phyloP scores from a whole-genome alignment of 257 asterid genomes.

The Solanum etuberosum region DNA sequence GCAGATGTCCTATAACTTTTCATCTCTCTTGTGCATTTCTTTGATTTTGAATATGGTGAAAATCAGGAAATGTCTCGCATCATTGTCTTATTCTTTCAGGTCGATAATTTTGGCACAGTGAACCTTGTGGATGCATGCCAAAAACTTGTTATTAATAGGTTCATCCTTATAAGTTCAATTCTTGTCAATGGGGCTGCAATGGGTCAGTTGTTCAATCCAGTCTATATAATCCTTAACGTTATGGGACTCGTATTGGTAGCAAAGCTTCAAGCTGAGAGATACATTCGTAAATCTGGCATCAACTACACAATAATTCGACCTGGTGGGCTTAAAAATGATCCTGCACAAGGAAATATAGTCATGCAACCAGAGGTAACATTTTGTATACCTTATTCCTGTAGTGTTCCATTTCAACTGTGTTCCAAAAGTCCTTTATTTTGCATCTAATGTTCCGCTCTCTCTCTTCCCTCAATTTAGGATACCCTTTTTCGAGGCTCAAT shows the following conservation, averaged over 20 bases:
- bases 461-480: slow-evolving; percentile 40
- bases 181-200: slow-evolving; percentile 93
- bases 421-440: neutral
- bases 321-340: slow-evolving; percentile 82
- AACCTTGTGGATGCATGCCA: slow-evolving; percentile 93
- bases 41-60: neutral
- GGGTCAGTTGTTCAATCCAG: slow-evolving; percentile 87
- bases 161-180: slow-evolving; percentile 81
- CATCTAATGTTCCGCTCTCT: neutral
- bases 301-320: slow-evolving; percentile 91
- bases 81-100: slow-evolving; percentile 28
- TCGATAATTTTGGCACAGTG: slow-evolving; percentile 88
- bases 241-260: slow-evolving; percentile 80
- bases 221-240: slow-evolving; percentile 77
- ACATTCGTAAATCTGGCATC: slow-evolving; percentile 83
- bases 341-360: slow-evolving; percentile 73
- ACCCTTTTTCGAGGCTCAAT: slow-evolving; percentile 76
- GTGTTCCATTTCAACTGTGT: neutral
- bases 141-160: slow-evolving; percentile 60
- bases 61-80: neutral
- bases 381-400: neutral
- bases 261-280: slow-evolving; percentile 89
- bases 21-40: neutral
- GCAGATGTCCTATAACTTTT: neutral
- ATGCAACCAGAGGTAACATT: slow-evolving; percentile 83